Conservation (phyloP, 352 stramenopile genomes). For the Globisporangium cederbergense region DNA sequence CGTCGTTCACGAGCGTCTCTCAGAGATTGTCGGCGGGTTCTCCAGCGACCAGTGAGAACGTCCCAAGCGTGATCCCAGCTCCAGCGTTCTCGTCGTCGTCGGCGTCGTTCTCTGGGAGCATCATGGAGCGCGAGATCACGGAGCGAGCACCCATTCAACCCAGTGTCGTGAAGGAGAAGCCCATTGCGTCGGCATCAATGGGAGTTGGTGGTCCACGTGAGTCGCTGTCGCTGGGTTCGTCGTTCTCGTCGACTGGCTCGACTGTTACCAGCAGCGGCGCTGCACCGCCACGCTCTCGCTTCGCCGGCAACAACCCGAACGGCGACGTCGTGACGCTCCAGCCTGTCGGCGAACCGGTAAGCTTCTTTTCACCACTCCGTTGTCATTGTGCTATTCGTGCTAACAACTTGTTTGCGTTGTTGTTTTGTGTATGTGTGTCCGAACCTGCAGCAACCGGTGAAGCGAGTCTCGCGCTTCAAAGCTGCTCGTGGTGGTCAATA, state of each 20-base stretch:
- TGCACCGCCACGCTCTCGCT: constrained; percentile 40
- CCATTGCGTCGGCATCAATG: background rate
- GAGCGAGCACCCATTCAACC: constrained; percentile 17
- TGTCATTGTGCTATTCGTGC: background rate
- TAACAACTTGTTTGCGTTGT: background rate
- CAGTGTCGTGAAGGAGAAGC: background rate
- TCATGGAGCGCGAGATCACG: constrained; percentile 58
- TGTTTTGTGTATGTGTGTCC: constrained; percentile 6
- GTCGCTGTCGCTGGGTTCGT: constrained; percentile 9
- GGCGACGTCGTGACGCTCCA: constrained; percentile 67
- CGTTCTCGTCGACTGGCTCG: constrained; percentile 14
- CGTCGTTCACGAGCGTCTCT: constrained; percentile 16
- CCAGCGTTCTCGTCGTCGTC: constrained; percentile 28
- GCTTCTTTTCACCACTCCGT: constrained; percentile 9
- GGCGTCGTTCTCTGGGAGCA: constrained; percentile 65
- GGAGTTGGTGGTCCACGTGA: background rate
- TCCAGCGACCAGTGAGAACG: constrained; percentile 1
- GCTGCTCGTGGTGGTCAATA: constrained; percentile 30
- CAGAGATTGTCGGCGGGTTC: constrained; percentile 1
- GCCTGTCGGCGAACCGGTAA: constrained; percentile 72
- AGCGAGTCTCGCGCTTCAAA: constrained; percentile 84
- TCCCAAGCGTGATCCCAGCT: constrained; percentile 5
- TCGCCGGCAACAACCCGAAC: constrained; percentile 65
- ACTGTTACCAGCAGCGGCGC: background rate
- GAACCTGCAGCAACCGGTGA: constrained; percentile 61